These are phyloP conservation scores for Tripterygium wilfordii DNA, from an alignment of 177 flowering plant genomes.

Conservation along the genomic window DNA sequence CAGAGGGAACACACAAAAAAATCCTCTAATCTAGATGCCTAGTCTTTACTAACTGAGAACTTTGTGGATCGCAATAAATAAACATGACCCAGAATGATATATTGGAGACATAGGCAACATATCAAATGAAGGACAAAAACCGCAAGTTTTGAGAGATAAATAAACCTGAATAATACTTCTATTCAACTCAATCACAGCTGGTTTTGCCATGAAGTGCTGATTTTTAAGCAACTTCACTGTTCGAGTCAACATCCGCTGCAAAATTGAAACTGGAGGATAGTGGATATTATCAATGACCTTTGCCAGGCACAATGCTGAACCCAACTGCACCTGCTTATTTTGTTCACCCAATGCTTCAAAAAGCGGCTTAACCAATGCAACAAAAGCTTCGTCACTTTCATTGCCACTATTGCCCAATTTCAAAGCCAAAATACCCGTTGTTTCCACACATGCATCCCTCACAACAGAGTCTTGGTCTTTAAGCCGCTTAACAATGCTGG, in stretches of 20 bases:
- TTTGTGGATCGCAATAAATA: too few species aligned
- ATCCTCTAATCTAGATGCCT: too few species aligned
- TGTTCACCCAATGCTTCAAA: constrained; percentile 93
- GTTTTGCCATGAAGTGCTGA: constrained; percentile 81
- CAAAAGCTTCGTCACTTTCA: constrained; percentile 46
- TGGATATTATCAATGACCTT: constrained; percentile 55
- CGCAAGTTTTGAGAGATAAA: too few species aligned
- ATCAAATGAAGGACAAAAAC: too few species aligned
- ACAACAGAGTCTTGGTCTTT: constrained; percentile 81
- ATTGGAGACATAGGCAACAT: too few species aligned
- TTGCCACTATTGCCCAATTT: constrained; percentile 28
- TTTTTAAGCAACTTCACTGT: constrained; percentile 70
- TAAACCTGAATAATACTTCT: constrained; percentile 76
- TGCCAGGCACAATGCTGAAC: constrained; percentile 82
- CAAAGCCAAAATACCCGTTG: constrained; percentile 66
- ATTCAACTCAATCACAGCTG: constrained; percentile 72
- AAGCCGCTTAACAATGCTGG: constrained; percentile 69
- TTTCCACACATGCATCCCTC: constrained; percentile 81
- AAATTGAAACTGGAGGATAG: constrained; percentile 50
- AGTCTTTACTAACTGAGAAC: too few species aligned
- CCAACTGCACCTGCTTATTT: constrained; percentile 67
- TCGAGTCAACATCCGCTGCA: constrained; percentile 64
- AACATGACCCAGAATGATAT: too few species aligned
- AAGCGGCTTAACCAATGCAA: constrained; percentile 63
- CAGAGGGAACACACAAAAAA: too few species aligned